Conservation (phyloP, 2,329 filamentous ascomycete species). For the Cladophialophora immunda region DNA sequence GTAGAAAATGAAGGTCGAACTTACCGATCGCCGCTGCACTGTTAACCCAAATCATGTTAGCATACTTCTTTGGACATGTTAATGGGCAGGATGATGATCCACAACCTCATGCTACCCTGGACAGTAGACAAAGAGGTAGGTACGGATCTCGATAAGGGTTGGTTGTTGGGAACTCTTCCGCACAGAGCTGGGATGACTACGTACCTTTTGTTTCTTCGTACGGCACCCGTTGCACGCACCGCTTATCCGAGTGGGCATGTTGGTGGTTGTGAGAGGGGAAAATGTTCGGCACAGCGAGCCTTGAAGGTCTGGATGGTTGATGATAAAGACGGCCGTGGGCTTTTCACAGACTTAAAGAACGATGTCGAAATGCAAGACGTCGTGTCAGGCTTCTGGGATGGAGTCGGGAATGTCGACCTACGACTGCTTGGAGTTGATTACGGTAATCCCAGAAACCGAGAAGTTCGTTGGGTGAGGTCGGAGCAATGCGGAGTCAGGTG, state of each 20-base stretch:
- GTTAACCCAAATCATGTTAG: conserved; percentile 26
- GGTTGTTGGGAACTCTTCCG: neutral
- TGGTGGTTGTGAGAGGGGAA: conserved; percentile 25
- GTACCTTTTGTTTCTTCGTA: conserved; percentile 54
- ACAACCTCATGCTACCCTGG: neutral
- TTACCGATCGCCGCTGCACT: conserved; percentile 54
- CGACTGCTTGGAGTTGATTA: conserved; percentile 16
- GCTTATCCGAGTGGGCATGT: conserved; percentile 49
- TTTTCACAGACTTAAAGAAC: conserved; percentile 16
- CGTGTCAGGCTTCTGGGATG: conserved; percentile 7
- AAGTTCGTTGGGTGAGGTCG: conserved; percentile 18
- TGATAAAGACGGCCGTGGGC: neutral
- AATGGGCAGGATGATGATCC: neutral
- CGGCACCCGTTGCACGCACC: conserved; percentile 53
- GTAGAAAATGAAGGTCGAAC: conserved; percentile 21
- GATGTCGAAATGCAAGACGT: conserved; percentile 8
- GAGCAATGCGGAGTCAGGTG: conserved; percentile 28
- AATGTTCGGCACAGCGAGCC: neutral
- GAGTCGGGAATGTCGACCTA: conserved; percentile 6
- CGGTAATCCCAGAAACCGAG: conserved; percentile 1
- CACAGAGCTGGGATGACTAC: conserved; percentile 5
- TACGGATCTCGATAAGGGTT: neutral
- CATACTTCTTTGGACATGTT: neutral
- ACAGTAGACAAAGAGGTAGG: neutral
- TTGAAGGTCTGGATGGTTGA: neutral